These are phyloP conservation scores for Solanum rostratum DNA, from an alignment of 257 asterid species.

Conservation along the genomic window DNA sequence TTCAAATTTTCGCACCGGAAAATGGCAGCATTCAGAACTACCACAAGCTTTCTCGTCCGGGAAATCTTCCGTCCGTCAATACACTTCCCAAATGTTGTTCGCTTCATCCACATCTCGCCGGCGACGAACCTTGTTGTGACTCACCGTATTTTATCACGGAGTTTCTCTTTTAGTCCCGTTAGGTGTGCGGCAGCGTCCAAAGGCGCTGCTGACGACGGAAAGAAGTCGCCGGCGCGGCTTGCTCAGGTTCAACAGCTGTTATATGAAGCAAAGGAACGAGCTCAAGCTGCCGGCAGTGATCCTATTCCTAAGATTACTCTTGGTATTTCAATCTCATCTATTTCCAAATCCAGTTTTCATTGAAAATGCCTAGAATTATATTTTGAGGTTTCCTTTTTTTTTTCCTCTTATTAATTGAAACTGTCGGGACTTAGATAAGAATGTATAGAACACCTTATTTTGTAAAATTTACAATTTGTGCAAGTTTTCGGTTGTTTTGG, in stretches of 20 bases:
- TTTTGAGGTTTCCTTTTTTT: neutral
- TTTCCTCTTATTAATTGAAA: neutral
- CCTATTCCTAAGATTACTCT: constrained; percentile 65
- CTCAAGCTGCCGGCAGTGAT: constrained; percentile 53
- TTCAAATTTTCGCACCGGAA: neutral
- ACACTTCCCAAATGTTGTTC: constrained; percentile 9
- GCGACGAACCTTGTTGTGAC: neutral
- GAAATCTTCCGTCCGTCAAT: constrained; percentile 29
- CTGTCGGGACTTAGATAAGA: neutral
- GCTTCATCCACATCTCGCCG: constrained; percentile 10
- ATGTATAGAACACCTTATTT: neutral
- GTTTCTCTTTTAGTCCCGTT: constrained; percentile 13
- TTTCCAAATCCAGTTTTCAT: neutral
- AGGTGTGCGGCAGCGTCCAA: constrained; percentile 34
- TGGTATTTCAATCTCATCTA: constrained; percentile 23
- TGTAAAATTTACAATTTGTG: neutral
- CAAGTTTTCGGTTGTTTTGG: neutral
- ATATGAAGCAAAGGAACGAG: constrained; percentile 68
- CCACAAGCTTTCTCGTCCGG: constrained; percentile 29
- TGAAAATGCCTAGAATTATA: neutral
- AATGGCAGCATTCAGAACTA: constrained; percentile 40
- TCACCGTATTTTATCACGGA: neutral
- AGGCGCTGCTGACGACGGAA: constrained; percentile 27
- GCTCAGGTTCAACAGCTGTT: constrained; percentile 68
- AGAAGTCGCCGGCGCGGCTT: constrained; percentile 58